Conservation (phyloP, 129 eudicot species). For the Pseudognaphalium luteoalbum region DNA sequence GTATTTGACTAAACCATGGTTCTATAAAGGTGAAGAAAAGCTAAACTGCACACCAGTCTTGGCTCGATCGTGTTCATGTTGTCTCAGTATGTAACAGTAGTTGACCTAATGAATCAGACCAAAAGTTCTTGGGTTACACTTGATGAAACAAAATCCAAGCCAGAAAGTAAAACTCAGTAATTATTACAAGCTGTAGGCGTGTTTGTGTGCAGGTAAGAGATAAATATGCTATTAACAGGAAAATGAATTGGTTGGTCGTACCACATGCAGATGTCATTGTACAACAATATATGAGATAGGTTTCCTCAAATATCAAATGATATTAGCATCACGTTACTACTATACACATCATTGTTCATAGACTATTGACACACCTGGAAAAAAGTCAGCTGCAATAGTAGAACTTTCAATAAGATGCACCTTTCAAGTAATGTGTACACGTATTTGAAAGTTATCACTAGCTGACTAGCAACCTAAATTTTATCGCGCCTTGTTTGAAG, state of each 20-base stretch:
- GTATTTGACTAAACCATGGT: conserved; percentile 14
- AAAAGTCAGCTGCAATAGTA: neutral
- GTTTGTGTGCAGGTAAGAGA: neutral
- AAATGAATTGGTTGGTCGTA: neutral
- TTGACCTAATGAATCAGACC: conserved; percentile 61
- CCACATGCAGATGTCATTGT: neutral
- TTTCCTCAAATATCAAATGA: neutral
- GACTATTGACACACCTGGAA: conserved; percentile 2
- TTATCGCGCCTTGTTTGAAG: neutral
- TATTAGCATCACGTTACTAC: neutral
- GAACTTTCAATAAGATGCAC: neutral
- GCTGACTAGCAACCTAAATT: neutral
- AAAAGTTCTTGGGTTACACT: conserved; percentile 6
- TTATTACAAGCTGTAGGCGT: neutral
- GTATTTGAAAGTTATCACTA: neutral
- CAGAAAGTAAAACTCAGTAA: neutral
- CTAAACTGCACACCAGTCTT: conserved; percentile 85
- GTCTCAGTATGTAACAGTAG: conserved; percentile 75
- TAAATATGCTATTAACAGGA: neutral
- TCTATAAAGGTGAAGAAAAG: conserved; percentile 71
- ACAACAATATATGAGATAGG: neutral
- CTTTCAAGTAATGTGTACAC: neutral
- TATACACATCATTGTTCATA: neutral
- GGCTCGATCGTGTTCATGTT: conserved; percentile 70
- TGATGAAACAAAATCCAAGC: neutral